These are phyloP conservation scores for Stephania cephalantha DNA, from an alignment of 164 flowering plant species.

Conservation along the genomic window DNA sequence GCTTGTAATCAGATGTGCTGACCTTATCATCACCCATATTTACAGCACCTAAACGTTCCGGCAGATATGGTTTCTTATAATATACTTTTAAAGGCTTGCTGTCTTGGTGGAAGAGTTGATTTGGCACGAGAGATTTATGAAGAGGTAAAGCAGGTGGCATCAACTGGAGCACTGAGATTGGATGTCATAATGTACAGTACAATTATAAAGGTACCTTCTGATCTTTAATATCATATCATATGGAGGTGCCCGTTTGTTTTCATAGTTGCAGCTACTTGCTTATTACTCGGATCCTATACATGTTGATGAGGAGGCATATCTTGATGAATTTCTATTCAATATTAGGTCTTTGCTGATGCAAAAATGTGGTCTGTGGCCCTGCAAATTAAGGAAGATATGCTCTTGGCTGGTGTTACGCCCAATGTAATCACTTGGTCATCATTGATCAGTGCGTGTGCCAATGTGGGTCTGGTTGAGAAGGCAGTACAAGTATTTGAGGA, in stretches of 20 bases:
- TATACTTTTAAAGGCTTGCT: constrained; percentile 78
- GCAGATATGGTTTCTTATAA: constrained; percentile 77
- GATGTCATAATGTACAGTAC: constrained; percentile 92
- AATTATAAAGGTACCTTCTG: constrained; percentile 58
- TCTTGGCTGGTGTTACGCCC: constrained; percentile 66
- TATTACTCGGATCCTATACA: constrained; percentile 1
- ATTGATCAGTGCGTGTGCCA: constrained; percentile 85
- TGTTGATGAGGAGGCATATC: not conserved
- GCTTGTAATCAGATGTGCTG: not conserved
- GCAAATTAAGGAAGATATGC: constrained; percentile 77
- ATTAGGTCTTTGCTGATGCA: constrained; percentile 85
- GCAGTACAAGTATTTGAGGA: constrained; percentile 68
- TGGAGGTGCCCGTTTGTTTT: not conserved
- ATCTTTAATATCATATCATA: not conserved
- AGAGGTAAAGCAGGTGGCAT: constrained; percentile 51
- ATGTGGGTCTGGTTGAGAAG: constrained; percentile 74
- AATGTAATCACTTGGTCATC: constrained; percentile 84
- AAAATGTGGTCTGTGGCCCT: constrained; percentile 86
- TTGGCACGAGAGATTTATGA: constrained; percentile 67
- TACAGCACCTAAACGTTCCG: constrained; percentile 55
- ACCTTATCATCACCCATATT: not conserved
- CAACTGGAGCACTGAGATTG: constrained; percentile 49
- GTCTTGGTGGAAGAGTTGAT: constrained; percentile 74
- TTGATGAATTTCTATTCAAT: not conserved
- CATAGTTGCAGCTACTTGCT: not conserved